Base-by-base conservation (phyloP, 73 alveolate genomes). In the Paramecium caudatum region DNA sequence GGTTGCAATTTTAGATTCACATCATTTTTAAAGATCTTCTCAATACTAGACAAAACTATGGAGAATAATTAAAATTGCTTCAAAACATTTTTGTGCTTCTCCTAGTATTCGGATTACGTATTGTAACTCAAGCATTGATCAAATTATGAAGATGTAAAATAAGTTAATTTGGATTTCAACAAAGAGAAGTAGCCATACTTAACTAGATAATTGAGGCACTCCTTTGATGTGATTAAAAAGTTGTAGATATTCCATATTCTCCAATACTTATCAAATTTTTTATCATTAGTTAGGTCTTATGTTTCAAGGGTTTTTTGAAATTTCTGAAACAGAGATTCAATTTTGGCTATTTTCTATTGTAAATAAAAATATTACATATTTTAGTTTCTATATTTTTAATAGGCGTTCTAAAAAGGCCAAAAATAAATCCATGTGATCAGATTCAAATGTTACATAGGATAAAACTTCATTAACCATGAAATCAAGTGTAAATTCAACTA, bases 181-280 rank as follows among this genome's bases (percentile, higher is more conserved):
- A 74, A 74, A 41, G 43, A 27, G 32, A 74, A 74, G 47, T 74
- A 74, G 9, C 88, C 88, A 74, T 74, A 74, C 32, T 74, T 74
- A 37, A 74, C 88, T 74, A 74, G 15, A 74, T 74, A 74, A 74
- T 74, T 74, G 8, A 74, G 8, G n/a, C 88, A 74, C 19, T 74
- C 88, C 43, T 74, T 74, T 5, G 88, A 74, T 36, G 88, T 30
- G 2, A 74, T 74, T 13, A 74, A 74, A 30, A 74, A 74, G 43
- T 74, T 74, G 43, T 74, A 74, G 17, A 74, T 74, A 16, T 74
- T 74, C 88, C 88, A 74, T 37, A 74, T 74, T 74, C 65, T 74
- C 88, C 88, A 74, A 45, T 74, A 74, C 43, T 74, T 74, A 41
- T 74, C 88, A 74, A 74, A 74, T 17, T 74, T 41, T 74, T 74